Percentiles rank a stretch among this genome's conserved stretches.
These are phyloP conservation scores for Venturia pyrina DNA, from an alignment of 2,329 filamentous ascomycete genomes.

Conservation along the genomic window DNA sequence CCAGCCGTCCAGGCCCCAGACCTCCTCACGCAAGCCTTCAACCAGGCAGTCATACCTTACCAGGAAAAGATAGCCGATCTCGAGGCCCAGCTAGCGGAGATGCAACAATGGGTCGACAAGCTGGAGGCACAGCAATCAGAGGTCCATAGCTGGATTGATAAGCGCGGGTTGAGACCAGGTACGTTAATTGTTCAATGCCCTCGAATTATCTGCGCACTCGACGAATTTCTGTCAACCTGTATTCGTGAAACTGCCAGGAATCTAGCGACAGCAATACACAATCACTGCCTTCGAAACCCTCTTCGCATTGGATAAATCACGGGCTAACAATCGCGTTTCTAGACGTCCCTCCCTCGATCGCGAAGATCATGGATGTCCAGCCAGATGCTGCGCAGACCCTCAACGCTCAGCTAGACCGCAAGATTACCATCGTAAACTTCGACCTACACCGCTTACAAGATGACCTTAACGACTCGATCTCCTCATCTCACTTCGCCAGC, in stretches of 20 bases:
- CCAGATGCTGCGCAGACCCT: constrained; percentile 40
- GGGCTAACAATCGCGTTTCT: constrained; percentile 15
- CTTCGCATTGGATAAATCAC: background rate
- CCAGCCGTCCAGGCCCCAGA: constrained; percentile 36
- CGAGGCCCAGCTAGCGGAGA: constrained; percentile 40
- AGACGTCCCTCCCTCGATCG: constrained; percentile 44
- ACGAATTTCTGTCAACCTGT: background rate
- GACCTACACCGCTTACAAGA: constrained; percentile 46
- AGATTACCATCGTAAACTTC: constrained; percentile 48
- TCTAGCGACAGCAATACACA: background rate
- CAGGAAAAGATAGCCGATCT: constrained; percentile 43
- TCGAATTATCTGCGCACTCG: too few species aligned
- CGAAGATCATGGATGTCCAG: constrained; percentile 42
- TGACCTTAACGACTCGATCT: constrained; percentile 44
- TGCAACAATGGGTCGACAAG: constrained; percentile 40
- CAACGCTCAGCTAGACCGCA: constrained; percentile 47
- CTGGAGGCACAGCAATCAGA: constrained; percentile 42
- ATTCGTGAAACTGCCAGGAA: background rate
- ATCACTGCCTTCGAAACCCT: background rate
- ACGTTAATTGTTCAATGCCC: constrained; percentile 16
- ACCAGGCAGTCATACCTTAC: constrained; percentile 42
- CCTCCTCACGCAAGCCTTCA: constrained; percentile 42
- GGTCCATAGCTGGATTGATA: constrained; percentile 46
- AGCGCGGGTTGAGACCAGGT: constrained; percentile 43
- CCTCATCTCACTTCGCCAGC: constrained; percentile 41